A percentile compares a stretch with the other conserved stretches of the same genome.
Conservation (phyloP, 2,329 filamentous ascomycete genomes). For the Cercospora canescens region DNA sequence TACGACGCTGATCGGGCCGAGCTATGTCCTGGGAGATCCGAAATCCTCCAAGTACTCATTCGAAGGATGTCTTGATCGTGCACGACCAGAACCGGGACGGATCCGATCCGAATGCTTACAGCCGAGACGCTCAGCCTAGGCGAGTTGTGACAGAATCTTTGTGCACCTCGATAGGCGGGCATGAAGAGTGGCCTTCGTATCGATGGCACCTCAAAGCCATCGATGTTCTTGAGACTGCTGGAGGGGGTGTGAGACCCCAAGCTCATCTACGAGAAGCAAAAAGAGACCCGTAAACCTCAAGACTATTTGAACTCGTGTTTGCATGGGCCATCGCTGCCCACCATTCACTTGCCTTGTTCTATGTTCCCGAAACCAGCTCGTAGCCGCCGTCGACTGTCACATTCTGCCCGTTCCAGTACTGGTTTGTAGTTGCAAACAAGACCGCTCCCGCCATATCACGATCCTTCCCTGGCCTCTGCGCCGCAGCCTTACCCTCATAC, state of each 20-base stretch:
- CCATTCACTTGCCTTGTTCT: not conserved
- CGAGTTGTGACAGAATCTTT: not conserved
- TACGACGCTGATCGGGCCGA: not conserved
- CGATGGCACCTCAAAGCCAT: not conserved
- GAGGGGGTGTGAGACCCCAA: not conserved
- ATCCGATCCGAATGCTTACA: not conserved
- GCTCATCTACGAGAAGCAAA: not conserved
- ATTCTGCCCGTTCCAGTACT: conserved; percentile 53
- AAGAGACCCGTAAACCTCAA: not conserved
- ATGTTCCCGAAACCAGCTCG: conserved; percentile 40
- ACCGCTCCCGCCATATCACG: conserved; percentile 60
- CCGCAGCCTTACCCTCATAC: conserved; percentile 51
- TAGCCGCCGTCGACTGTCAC: conserved; percentile 58
- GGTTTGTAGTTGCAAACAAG: conserved; percentile 53
- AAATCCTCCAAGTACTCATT: not conserved
- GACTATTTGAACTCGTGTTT: not conserved
- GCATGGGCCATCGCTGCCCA: not conserved
- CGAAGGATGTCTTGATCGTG: not conserved
- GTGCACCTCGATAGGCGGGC: no score
- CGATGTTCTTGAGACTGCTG: not conserved
- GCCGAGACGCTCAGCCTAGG: not conserved
- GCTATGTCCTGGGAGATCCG: not conserved
- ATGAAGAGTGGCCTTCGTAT: not conserved
- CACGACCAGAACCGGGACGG: not conserved
- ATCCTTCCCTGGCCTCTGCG: conserved; percentile 56